phyloP scores from a whole-genome alignment of 495 filamentous ascomycete species.

The Oleoguttula mirabilis region DNA sequence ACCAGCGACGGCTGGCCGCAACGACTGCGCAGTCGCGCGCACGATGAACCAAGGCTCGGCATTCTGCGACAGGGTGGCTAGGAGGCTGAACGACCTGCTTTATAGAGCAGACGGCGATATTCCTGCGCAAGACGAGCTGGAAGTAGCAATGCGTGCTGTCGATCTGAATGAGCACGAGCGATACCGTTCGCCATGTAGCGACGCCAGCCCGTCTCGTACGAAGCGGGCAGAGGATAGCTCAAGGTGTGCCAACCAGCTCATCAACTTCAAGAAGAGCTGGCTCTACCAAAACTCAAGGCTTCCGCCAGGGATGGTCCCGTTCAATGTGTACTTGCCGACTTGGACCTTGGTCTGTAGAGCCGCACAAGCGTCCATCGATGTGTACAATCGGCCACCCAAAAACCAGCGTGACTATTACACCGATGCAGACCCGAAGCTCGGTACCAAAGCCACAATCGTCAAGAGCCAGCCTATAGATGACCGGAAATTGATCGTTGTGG shows the following conservation, averaged over 20 bases:
- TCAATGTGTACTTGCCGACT: conserved; percentile 56
- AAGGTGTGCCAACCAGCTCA: conserved; percentile 15
- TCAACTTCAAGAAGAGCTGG: conserved; percentile 64
- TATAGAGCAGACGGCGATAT: conserved; percentile 48
- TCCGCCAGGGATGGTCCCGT: conserved; percentile 49
- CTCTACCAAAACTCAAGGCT: conserved; percentile 66
- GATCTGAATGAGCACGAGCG: conserved; percentile 40
- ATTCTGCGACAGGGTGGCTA: conserved; percentile 44
- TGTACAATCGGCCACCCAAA: conserved; percentile 51
- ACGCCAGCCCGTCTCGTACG: not conserved
- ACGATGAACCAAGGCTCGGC: conserved; percentile 32
- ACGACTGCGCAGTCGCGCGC: conserved; percentile 7
- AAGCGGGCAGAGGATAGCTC: conserved; percentile 12
- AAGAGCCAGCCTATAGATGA: conserved; percentile 64
- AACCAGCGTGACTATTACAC: conserved; percentile 52
- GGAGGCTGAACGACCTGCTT: conserved; percentile 49
- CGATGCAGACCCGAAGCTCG: conserved; percentile 53
- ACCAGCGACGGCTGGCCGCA: not conserved
- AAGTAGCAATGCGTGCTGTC: conserved; percentile 29
- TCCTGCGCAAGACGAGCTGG: not conserved
- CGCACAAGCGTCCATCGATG: conserved; percentile 58
- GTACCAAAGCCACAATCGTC: conserved; percentile 75
- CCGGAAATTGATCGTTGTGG: conserved; percentile 65
- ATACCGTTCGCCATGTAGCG: conserved; percentile 8
- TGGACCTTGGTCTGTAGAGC: conserved; percentile 63